These are phyloP conservation scores for Tetracladium marchalianum DNA, from an alignment of 495 filamentous ascomycete species.

Conservation along the genomic window DNA sequence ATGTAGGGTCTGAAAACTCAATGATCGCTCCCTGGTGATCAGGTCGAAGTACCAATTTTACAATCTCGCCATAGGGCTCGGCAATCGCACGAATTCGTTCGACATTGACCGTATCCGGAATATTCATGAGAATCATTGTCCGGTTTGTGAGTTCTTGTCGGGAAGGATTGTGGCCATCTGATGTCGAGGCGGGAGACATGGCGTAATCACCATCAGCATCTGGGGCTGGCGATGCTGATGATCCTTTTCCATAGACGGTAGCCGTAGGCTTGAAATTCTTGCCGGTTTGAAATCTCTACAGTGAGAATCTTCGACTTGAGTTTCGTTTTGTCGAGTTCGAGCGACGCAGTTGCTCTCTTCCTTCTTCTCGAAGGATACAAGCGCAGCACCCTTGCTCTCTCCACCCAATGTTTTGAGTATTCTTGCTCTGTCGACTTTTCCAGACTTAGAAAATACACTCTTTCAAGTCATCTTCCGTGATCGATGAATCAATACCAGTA, in stretches of 20 bases:
- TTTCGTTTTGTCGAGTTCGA: conserved; percentile 58
- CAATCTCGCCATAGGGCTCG: conserved; percentile 51
- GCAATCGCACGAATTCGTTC: conserved; percentile 54
- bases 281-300: conserved; percentile 50
- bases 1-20: conserved; percentile 61
- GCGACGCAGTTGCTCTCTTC: conserved; percentile 57
- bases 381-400: conserved; percentile 62
- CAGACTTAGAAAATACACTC: conserved; percentile 65
- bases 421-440: conserved; percentile 57
- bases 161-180: conserved; percentile 20
- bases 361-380: conserved; percentile 65
- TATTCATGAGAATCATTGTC: conserved; percentile 52
- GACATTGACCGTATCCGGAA: conserved; percentile 66
- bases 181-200: conserved; percentile 20
- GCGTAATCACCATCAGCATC: conserved; percentile 22
- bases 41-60: conserved; percentile 60
- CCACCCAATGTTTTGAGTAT: conserved; percentile 54
- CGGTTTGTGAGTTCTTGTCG: conserved; percentile 39
- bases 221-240: conserved; percentile 28
- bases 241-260: conserved; percentile 9
- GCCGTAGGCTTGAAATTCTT: conserved; percentile 30
- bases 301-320: conserved; percentile 59
- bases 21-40: conserved; percentile 81
- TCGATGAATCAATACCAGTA: conserved; percentile 56
- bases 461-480: conserved; percentile 56